Base-by-base conservation (phyloP, 495 filamentous ascomycete species). In the Podospora pseudocomata region DNA sequence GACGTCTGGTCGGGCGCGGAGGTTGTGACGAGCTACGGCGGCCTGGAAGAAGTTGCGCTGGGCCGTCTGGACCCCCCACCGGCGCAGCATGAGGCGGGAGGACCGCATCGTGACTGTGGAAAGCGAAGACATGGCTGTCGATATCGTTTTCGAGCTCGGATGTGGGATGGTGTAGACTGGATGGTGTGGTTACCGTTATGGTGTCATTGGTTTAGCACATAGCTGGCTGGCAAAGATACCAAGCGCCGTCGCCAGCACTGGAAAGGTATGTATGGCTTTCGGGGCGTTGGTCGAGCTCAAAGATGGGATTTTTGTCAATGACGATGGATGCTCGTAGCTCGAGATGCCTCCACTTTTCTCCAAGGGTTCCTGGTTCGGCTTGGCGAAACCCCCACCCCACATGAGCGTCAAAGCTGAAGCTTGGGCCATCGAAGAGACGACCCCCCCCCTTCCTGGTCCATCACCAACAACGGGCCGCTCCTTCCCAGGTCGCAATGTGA, bases 1-100 rank as follows among this genome's bases (percentile, higher is more conserved):
- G 28, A 95, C 80, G 74, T 94, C 90, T 30, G 93, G 92, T n/a
- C 93, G 88, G 65, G 62, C 63, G 58, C 73, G 71, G 13, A 67
- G 34, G 9, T 70, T 63, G 27, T 64, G 30, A 27, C 71, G 71
- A 55, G 64, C 56, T 19, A 70, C 49, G 13, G 72, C 69, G 69
- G 72, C 75, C 62, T 76, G 74, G 5, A 70, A 56, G 30, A 77
- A 77, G 60, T 66, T 65, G 57, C 75, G 75, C 27, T 63, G 63
- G 11, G 61, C 55, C 11, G 63, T 63, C 27, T 65, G 66, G 65
- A 53, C 30, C 5, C 69, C 68, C 23, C 57, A 65, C 27, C 68
- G 71, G 64, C 73, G 73, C 39, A 75, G 66, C 58, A 72, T 61
- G 20, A 71, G 49, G 65, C 72, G 62, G 30, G 73, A 75, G 2